A percentile compares a stretch with the other conserved stretches of the same genome.
These are phyloP conservation scores for Secale cereale DNA, from an alignment of 176 grass and related monocot genomes.

Conservation along the genomic window DNA sequence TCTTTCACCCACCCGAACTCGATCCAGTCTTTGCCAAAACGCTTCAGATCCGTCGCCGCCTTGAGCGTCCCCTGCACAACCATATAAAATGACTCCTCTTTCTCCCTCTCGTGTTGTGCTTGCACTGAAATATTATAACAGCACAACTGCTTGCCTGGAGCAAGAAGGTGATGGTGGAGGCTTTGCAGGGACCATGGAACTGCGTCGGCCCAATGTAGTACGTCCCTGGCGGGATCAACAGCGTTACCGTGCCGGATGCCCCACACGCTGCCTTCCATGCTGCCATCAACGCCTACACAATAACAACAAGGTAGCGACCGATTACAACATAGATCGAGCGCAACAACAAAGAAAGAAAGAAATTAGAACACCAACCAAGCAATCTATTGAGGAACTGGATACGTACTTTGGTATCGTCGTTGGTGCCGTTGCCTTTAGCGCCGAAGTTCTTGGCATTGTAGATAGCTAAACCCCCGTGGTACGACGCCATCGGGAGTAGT, in stretches of 20 bases:
- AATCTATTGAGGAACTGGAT: background rate
- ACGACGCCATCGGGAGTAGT: background rate
- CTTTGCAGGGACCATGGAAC: constrained; percentile 56
- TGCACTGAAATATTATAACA: background rate
- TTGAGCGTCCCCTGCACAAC: constrained; percentile 38
- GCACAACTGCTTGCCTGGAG: constrained; percentile 35
- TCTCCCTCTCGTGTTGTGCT: background rate
- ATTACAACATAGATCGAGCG: background rate
- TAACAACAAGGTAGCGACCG: background rate
- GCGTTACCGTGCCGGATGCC: constrained; percentile 32
- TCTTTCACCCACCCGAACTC: constrained; percentile 47
- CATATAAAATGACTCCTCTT: background rate
- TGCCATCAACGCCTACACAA: constrained; percentile 33
- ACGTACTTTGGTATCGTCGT: constrained; percentile 43
- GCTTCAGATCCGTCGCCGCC: constrained; percentile 50
- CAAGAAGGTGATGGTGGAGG: constrained; percentile 34
- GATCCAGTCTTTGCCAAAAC: constrained; percentile 60
- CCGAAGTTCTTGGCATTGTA: constrained; percentile 46
- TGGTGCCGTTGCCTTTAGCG: constrained; percentile 32
- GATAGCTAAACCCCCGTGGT: background rate
- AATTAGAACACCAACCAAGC: background rate
- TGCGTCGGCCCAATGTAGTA: constrained; percentile 42
- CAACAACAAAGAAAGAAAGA: background rate
- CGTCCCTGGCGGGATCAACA: constrained; percentile 5
- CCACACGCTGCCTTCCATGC: constrained; percentile 51